Evolutionary conservation across 2,329 filamentous ascomycete genomes (phyloP), one percentile per base, ranked within the genome.

Genomic region (Clonostachys rosea): DNA sequence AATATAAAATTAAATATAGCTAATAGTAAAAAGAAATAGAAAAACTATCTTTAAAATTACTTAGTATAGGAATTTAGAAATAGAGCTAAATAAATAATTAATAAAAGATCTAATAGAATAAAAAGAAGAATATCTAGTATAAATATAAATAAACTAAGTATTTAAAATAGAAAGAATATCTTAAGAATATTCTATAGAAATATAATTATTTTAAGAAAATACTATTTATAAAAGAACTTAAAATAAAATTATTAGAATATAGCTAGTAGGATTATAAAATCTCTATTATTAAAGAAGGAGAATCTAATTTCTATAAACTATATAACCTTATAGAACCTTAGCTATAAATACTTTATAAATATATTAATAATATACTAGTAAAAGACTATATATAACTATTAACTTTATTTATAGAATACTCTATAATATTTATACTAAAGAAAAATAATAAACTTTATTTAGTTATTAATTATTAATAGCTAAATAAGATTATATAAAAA

Each of bases 401-500:
- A 12, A 55, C 11, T 39, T 55, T 18, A 5, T 20, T 20, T 42
- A 35, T 34, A 42, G 30, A 43, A 49, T 53, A 48, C 24, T 34
- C 3, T 39, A 39, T 39, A 20, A 40, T 24, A 53, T 35, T 48
- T 56, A 40, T 59, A 58, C 45, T 16, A 18, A 58, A 60, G 39
- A 55, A 54, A 43, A 51, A 56, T 43, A 37, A 46, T 1, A 54
- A 52, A 36, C 47, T 62, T 37, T 41, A 47, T 13, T 43, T 63
- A 16, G 52, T 50, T 50, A 42, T 64, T 14, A 42, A 65, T 43
- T 65, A 61, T 41, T 13, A 41, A 40, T 30, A 35, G 16, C 43
- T 65, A 10, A 65, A 65, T 43, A 46, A 42, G 1, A 49, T 61
- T 17, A 62, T 40, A 10, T 49, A 57, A 20, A 65, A 65, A 42